Conservation (phyloP, 805 yeast genomes). For the Wickerhamiella spandovensis region DNA sequence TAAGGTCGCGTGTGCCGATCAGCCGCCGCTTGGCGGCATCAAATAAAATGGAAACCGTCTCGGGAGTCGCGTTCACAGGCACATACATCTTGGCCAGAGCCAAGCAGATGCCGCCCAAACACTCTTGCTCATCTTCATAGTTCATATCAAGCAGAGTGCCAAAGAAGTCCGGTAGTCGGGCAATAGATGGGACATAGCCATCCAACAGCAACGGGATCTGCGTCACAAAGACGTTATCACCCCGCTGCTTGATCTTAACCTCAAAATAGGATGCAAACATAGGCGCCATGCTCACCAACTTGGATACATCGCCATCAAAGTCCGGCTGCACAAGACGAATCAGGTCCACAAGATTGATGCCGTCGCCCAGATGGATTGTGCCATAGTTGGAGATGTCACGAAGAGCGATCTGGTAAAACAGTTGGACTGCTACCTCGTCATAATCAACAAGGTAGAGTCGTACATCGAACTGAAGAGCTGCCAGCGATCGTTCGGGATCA, state of each 20-base stretch:
- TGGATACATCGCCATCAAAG: constrained; percentile 11
- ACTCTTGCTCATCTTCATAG: constrained; percentile 54
- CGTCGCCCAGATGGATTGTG: constrained; percentile 28
- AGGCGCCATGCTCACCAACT: constrained; percentile 41
- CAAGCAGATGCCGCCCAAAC: constrained; percentile 49
- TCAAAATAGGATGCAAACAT: constrained; percentile 70
- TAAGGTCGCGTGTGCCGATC: constrained; percentile 45
- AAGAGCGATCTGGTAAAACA: constrained; percentile 72
- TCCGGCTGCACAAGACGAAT: constrained; percentile 18
- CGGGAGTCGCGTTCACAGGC: constrained; percentile 41
- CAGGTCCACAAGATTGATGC: constrained; percentile 27
- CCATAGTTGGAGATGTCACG: constrained; percentile 79
- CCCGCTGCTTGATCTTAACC: constrained; percentile 28
- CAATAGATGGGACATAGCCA: constrained; percentile 46
- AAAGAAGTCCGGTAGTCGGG: constrained; percentile 55
- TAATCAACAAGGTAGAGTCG: constrained; percentile 70
- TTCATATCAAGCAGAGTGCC: constrained; percentile 43
- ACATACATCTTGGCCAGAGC: constrained; percentile 63
- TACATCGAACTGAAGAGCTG: constrained; percentile 77
- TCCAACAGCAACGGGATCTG: constrained; percentile 58
- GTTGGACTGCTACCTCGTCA: constrained; percentile 48
- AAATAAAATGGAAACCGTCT: constrained; percentile 32
- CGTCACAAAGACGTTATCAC: constrained; percentile 27
- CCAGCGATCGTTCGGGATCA: constrained; percentile 53
- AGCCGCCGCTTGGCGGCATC: constrained; percentile 52